Evolutionary conservation across 208 protist genomes (phyloP), one percentile per base, ranked within the genome.

Genomic region (Leishmania major): DNA sequence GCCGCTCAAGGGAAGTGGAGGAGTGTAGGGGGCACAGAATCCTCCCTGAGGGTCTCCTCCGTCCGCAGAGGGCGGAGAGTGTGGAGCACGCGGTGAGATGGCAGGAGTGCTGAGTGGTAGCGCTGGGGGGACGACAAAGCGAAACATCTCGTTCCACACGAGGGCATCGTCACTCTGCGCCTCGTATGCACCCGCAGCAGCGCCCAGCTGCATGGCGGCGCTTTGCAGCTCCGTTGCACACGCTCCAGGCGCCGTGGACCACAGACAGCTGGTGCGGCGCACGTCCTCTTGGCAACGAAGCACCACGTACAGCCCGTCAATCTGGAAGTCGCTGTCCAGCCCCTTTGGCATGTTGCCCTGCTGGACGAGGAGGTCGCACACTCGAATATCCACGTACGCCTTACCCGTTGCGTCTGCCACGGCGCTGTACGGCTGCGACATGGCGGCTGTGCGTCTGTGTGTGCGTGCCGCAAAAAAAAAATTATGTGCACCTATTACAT

Each of bases 231-330:
- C 62, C 31, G 28, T 40, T 5, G 31, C 10, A 11, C 11, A 67
- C 19, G 62, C 70, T 22, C 7, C 43, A 3, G 37, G 57, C 11
- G 22, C 55, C 25, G 71, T 57, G 19, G 47, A 80, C 84, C 66
- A 79, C 70, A 95, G 84, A 51, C 74, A 87, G 35, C 15, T 57
- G 35, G 90, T 95, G 35, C 89, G 90, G 62, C 87, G 85, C 8
- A 88, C 87, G 43, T 89, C 80, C 11, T 81, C 64, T 49, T 84
- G 88, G 28, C 87, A 75, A 53, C 92, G 90, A 40, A 90, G 70
- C n/a, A 95, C 85, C 25, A 93, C 78, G 79, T 95, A 95, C 25
- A 95, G 76, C 17, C 92, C 92, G 78, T 88, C 85, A 40, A 88
- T 78, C n/a, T 75, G 81, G 67, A 92, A 91, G 78, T 31, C 73